Evolutionary conservation across 495 filamentous ascomycete species (phyloP), one percentile per base, ranked within the genome.

Genomic region (Penicillium verhagenii): DNA sequence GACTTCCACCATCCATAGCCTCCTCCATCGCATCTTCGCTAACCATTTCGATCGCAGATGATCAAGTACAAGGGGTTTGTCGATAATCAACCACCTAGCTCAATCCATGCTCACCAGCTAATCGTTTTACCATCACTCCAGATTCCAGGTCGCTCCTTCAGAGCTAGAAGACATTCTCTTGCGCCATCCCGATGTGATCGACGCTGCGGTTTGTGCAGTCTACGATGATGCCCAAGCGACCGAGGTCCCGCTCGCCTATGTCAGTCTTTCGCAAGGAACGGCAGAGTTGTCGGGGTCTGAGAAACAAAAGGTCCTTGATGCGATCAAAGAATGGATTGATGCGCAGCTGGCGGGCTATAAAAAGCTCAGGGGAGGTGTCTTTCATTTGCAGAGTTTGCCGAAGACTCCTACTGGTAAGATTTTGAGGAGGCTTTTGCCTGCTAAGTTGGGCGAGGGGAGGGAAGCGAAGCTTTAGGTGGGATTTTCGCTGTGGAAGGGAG

Each of bases 81-180:
- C 25, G 20, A 33, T 26, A 35, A 45, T 13, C 7, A 18, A n/a
- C 31, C 21, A n/a, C 23, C 28, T 20, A 31, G 6, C 16, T 2
- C 20, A 20, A 33, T 44, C 16, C 3, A 40, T 19, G 7, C 7
- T 31, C 6, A 29, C 38, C 16, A 38, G 31, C 51, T 47, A 28
- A 47, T 21, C 31, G 14, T 14, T 26, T 38, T 4, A 4, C 14
- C 16, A 31, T 21, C 18, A 31, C 38, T 50, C 18, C 39, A 57
- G 87, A 19, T 88, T 89, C 68, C 90, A 92, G 67, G 86, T 94
- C 16, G 86, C 89, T 3, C 89, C 90, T 0, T 87, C 89, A 0
- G 90, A 94, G 69, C 75, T 94, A 1, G 90, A 94, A 65, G 82
- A 80, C 3, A 62, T 89, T 3, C 74, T 95, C 11, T 68, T 92